phyloP scores from a whole-genome alignment of 1,284 basidiomycete species.

The Naganishia cerealis region DNA sequence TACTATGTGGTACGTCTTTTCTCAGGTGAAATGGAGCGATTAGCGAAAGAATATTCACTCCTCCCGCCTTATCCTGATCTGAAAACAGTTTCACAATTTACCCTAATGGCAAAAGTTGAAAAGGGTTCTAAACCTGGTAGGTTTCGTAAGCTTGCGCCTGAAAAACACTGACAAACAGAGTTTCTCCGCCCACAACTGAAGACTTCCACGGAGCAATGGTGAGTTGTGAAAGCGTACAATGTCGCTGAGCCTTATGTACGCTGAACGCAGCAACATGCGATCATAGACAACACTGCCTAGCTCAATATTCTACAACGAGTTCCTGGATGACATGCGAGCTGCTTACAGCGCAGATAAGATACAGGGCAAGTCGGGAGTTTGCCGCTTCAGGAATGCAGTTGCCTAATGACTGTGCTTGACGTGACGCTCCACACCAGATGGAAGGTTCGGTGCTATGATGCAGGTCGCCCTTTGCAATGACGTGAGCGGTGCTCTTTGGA shows the following conservation, averaged over 20 bases:
- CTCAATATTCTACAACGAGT: slow-evolving; percentile 68
- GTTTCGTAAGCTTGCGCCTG: slow-evolving; percentile 2
- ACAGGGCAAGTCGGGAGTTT: slow-evolving; percentile 57
- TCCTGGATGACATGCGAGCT: slow-evolving; percentile 66
- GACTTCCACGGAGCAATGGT: slow-evolving; percentile 92
- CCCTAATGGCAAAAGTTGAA: slow-evolving; percentile 77
- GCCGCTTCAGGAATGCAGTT: slow-evolving; percentile 21
- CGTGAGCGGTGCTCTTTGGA: slow-evolving; percentile 55
- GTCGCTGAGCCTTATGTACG: background rate
- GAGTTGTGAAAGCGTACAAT: slow-evolving; percentile 40
- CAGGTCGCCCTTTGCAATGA: slow-evolving; percentile 79
- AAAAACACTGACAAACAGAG: background rate
- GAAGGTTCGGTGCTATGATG: slow-evolving; percentile 93
- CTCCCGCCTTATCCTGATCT: background rate
- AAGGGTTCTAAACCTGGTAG: slow-evolving; percentile 72
- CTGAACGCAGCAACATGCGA: background rate
- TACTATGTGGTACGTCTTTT: slow-evolving; percentile 64
- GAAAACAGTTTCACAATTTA: slow-evolving; percentile 75
- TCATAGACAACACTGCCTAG: slow-evolving; percentile 59
- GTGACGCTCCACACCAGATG: slow-evolving; percentile 60
- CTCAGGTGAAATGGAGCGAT: background rate
- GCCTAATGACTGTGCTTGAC: background rate
- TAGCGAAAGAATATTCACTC: background rate
- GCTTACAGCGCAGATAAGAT: slow-evolving; percentile 72
- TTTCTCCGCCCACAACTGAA: slow-evolving; percentile 40